A percentile compares a stretch with the other conserved stretches of the same genome.
phyloP scores from a whole-genome alignment of 192 early-diverging fungal species.

The Coemansia sp. region DNA sequence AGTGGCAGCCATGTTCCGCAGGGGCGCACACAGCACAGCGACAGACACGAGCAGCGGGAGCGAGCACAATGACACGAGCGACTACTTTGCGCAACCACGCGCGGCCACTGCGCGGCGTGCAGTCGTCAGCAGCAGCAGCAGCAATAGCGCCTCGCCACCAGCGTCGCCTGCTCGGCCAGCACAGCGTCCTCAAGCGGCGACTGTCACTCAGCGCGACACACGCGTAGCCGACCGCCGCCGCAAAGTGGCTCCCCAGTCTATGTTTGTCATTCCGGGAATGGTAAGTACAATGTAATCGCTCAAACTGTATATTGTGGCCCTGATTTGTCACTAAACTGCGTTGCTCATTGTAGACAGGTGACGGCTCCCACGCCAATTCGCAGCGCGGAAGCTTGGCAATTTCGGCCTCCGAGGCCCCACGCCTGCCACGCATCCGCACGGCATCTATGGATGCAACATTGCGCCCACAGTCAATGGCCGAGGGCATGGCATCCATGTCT shows the following conservation, averaged over 20 bases:
- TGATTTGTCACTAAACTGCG: neutral
- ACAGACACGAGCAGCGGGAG: conserved; percentile 7
- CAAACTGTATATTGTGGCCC: neutral
- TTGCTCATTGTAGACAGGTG: neutral
- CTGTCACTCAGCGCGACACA: conserved; percentile 13
- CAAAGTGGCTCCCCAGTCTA: conserved; percentile 36
- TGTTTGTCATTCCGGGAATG: conserved; percentile 28
- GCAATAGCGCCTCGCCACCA: neutral
- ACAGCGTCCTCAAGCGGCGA: conserved; percentile 10
- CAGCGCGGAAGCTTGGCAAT: conserved; percentile 29
- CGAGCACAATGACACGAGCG: conserved; percentile 7
- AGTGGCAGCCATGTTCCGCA: neutral
- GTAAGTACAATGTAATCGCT: conserved; percentile 37
- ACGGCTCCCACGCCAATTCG: conserved; percentile 10
- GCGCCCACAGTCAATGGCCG: conserved; percentile 18
- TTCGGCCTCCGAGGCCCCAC: conserved; percentile 19
- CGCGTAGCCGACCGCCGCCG: conserved; percentile 28
- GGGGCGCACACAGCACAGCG: neutral
- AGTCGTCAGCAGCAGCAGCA: neutral
- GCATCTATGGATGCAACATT: conserved; percentile 21
- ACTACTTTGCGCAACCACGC: neutral
- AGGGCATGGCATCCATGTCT: neutral
- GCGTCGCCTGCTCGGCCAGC: neutral
- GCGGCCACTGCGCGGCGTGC: conserved; percentile 1
- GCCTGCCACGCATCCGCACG: conserved; percentile 23